Percentiles rank a stretch among this genome's conserved stretches.
These are phyloP conservation scores for Colletotrichum lupini DNA, from an alignment of 2,329 filamentous ascomycete species.

Conservation along the genomic window DNA sequence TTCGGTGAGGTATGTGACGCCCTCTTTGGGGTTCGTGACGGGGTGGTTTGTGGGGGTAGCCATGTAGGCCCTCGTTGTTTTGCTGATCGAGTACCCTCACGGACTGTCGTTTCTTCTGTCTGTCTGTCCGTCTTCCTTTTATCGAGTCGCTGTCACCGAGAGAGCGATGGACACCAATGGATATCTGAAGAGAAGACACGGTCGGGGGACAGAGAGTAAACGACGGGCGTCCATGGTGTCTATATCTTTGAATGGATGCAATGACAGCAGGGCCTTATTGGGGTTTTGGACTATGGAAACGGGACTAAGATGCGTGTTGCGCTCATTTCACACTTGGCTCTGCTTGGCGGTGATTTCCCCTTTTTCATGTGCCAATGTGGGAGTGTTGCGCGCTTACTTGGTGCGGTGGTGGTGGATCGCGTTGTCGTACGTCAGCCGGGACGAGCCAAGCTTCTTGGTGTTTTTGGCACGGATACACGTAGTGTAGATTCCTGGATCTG, in stretches of 20 bases:
- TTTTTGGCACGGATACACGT: conserved; percentile 6
- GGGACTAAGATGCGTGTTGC: neutral
- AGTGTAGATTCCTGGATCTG: neutral
- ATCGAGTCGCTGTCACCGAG: neutral
- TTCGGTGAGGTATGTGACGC: conserved; percentile 52
- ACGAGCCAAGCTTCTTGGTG: conserved; percentile 31
- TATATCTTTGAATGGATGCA: conserved; percentile 12
- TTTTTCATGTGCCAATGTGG: neutral
- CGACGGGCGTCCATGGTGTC: neutral
- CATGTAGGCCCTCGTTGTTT: conserved; percentile 10
- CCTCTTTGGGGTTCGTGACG: conserved; percentile 37
- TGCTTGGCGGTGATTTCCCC: conserved; percentile 25
- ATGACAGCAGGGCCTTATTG: neutral
- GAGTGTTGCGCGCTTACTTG: neutral
- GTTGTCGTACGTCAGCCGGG: conserved; percentile 29
- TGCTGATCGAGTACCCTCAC: neutral
- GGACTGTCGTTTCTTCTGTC: conserved; percentile 3
- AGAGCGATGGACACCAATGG: neutral
- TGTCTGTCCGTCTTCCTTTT: neutral
- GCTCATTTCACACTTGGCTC: conserved; percentile 19
- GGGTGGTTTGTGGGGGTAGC: conserved; percentile 39
- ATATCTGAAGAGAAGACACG: neutral
- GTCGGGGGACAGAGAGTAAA: neutral
- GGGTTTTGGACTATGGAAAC: neutral
- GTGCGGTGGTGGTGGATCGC: neutral